Base-by-base conservation (phyloP, 1,139 yeast genomes). In the Hanseniaspora sp. region DNA sequence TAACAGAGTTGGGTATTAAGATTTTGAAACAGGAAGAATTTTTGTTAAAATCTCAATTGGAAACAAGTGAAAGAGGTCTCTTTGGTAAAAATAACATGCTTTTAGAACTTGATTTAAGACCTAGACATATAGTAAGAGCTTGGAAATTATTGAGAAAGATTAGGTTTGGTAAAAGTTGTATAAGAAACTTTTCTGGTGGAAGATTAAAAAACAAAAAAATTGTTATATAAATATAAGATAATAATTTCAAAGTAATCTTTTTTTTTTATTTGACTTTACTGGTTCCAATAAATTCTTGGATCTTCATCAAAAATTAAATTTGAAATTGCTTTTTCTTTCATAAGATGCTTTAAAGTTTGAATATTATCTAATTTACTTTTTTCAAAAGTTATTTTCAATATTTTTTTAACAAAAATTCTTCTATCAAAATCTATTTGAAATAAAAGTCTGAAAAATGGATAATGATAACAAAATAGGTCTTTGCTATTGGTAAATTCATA, bases 1-100 rank as follows among this genome's bases (percentile, higher is more conserved):
- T 92, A 56, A 92, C 98, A 0, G 97, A 92, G 68, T 87, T 84
- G 62, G 97, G 97, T 0, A 74, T 92, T 68, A 78, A 77, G 58
- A 83, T 92, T 46, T 88, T 90, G 62, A 79, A 76, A 55, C 74
- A 79, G 18, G 94, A 85, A 65, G 86, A 82, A 57, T 66, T 69
- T 46, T 62, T 70, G 39, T 69, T 67, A 55, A 66, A 65, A 56
- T 68, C 69, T 44, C 66, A 63, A 43, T 60, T 57, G 31, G 64
- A 65, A 51, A 38, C 46, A 18, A 44, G 48, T 33, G 48, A 51
- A 13, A 51, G 54, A 51, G 54, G 54, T 4, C 35, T 51, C 3
- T 51, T 51, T 51, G 48, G 54, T 5, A 51, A 51, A 39, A 34
- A 40, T 23, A 38, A 41, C 8, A 35, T 46, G 18, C 28, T 51